Base-by-base conservation (phyloP, 1,284 basidiomycete species). In the Phellinidium pouzarii region DNA sequence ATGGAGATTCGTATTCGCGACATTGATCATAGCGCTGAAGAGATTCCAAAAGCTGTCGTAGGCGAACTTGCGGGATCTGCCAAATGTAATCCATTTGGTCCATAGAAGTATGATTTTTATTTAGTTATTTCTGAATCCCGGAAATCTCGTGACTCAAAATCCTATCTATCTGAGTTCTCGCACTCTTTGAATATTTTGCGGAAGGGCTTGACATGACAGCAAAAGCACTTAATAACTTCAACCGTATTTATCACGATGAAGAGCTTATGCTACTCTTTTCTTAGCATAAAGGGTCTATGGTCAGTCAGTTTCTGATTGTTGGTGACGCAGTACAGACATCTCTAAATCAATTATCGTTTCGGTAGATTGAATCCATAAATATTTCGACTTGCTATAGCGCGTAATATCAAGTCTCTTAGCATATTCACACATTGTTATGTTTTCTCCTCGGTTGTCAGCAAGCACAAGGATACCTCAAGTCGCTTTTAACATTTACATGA, bases 181-280 rank as follows among this genome's bases (percentile, higher is more conserved):
- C 26, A 11, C 22, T 25, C 29, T 20, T 50, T 5, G 19, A 31
- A 20, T 25, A 34, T 2, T 42, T 42, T 31, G 37, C 37, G 11
- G 38, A 50, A 8, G 40, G 36, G 11, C 29, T 50, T n/a, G 48
- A 50, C 20, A 38, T 20, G 27, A 17, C 26, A 11, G 40, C 42
- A 17, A 25, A 34, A 5, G 38, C 48, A 6, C 40, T 50, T 17
- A 11, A 25, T 20, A 40, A 36, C n/a, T 50, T 42, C n/a, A 42
- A 44, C 25, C 19, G 9, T 19, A 19, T 43, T 3, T 42, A 50
- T 22, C 42, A 50, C 17, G 48, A 50, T 17, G 48, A 50, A 20
- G 34, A 7, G 14, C 48, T 50, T 9, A 42, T 50, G 38, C 17
- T 50, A 4, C 26, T 50, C 3, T 50, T 29, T 23, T 34, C 27